Conservation (phyloP, 2,329 filamentous ascomycete species). For the Fusarium piperis region DNA sequence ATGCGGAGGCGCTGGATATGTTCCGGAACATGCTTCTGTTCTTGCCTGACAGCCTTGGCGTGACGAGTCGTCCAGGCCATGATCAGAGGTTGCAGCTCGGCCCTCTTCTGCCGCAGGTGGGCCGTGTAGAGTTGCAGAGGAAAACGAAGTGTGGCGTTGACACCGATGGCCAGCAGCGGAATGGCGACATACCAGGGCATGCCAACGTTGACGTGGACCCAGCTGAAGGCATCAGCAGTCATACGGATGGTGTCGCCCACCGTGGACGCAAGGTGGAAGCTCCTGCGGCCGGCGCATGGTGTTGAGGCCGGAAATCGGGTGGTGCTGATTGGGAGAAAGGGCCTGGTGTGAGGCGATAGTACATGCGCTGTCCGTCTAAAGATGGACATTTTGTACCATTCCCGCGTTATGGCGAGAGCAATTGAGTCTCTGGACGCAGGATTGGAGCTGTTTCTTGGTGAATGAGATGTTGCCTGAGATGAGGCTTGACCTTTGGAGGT, state of each 20-base stretch:
- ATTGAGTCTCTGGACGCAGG: slow-evolving; percentile 6
- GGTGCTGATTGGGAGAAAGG: slow-evolving; percentile 7
- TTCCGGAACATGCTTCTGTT: slow-evolving; percentile 20
- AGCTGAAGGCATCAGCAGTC: slow-evolving; percentile 55
- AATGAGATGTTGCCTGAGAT: slow-evolving; percentile 12
- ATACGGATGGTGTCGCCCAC: slow-evolving; percentile 49
- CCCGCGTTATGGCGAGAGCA: neutral
- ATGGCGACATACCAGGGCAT: slow-evolving; percentile 65
- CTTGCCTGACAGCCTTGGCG: neutral
- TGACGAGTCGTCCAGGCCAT: slow-evolving; percentile 47
- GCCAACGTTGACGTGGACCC: slow-evolving; percentile 53
- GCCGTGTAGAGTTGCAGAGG: slow-evolving; percentile 57
- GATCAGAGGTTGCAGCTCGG: slow-evolving; percentile 44
- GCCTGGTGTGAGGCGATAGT: slow-evolving; percentile 21
- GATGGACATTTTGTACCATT: slow-evolving; percentile 33
- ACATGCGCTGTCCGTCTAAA: slow-evolving; percentile 16
- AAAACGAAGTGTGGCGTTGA: slow-evolving; percentile 57
- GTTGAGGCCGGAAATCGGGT: slow-evolving; percentile 9
- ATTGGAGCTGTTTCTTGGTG: slow-evolving; percentile 6
- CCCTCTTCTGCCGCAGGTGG: slow-evolving; percentile 44
- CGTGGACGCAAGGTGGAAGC: slow-evolving; percentile 48
- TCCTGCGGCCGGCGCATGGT: slow-evolving; percentile 33
- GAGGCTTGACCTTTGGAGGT: slow-evolving; percentile 10
- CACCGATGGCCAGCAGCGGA: slow-evolving; percentile 59
- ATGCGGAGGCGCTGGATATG: slow-evolving; percentile 39